Conservation (phyloP, 192 early-diverging fungal species). For the Kickxella alabastrina region DNA sequence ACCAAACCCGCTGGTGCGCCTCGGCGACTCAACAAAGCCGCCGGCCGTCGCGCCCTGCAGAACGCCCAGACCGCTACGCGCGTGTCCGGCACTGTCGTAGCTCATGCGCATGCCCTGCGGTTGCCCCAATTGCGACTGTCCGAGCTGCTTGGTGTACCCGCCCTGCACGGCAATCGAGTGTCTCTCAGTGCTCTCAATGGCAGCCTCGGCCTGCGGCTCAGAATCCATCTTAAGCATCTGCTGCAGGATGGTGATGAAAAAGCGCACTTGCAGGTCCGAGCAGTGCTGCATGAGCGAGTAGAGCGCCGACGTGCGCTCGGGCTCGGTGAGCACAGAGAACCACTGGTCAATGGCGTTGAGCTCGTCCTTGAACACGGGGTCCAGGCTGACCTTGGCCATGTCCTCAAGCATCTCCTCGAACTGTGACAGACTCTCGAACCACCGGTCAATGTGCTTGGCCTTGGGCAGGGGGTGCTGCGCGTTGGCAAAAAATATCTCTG, state of each 20-base stretch:
- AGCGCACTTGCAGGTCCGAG: slow-evolving; percentile 87
- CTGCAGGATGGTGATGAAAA: slow-evolving; percentile 90
- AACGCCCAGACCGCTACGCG: slow-evolving; percentile 5
- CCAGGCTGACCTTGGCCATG: slow-evolving; percentile 76
- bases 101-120: slow-evolving; percentile 20
- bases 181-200: slow-evolving; percentile 9
- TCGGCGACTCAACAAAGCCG: slow-evolving; percentile 9
- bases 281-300: slow-evolving; percentile 89
- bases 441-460: slow-evolving; percentile 63
- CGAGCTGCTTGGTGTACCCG: slow-evolving; percentile 28
- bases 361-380: slow-evolving; percentile 85
- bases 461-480: slow-evolving; percentile 43
- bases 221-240: slow-evolving; percentile 87
- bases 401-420: slow-evolving; percentile 91
- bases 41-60: slow-evolving; percentile 9
- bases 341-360: slow-evolving; percentile 91
- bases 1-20: slow-evolving; percentile 3
- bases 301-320: slow-evolving; percentile 88
- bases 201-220: slow-evolving; percentile 51
- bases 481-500: slow-evolving; percentile 47
- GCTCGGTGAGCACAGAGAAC: slow-evolving; percentile 85
- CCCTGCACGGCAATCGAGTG: slow-evolving; percentile 35
- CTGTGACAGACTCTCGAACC: slow-evolving; percentile 88
- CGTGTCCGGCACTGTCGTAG: slow-evolving; percentile 19
- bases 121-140: not conserved